Conservation (phyloP, 73 alveolate genomes). For the Tetrahymena thermophila region DNA sequence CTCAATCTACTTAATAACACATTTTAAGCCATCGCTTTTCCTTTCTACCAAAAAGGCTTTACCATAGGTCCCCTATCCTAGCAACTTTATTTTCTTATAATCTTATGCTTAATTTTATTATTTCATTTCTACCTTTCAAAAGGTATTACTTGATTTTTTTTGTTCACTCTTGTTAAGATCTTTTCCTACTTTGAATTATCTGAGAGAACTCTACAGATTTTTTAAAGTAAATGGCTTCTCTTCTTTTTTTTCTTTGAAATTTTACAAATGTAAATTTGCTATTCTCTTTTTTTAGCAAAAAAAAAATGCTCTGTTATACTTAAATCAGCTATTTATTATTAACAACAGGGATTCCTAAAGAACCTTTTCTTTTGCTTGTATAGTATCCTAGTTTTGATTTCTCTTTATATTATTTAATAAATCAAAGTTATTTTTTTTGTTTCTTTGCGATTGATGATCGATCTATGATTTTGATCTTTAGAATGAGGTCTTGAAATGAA, state of each 20-base stretch:
- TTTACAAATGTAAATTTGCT: too few relatives aligned
- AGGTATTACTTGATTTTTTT: background rate
- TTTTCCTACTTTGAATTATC: background rate
- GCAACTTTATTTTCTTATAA: constrained; percentile 68
- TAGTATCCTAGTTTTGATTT: background rate
- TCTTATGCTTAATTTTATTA: constrained; percentile 10
- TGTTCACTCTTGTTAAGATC: background rate
- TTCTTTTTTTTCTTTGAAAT: background rate
- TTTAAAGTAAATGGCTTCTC: background rate
- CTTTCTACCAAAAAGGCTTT: constrained; percentile 85
- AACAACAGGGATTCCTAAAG: background rate
- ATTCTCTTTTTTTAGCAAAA: background rate
- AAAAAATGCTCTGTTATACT: background rate
- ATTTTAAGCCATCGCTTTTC: constrained; percentile 54
- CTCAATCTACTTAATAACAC: constrained; percentile 85
- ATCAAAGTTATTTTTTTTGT: background rate
- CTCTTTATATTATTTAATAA: background rate
- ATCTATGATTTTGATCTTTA: background rate
- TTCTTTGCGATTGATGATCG: background rate
- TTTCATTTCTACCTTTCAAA: background rate
- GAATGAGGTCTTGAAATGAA: background rate
- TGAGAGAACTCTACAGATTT: background rate
- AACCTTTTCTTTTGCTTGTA: background rate
- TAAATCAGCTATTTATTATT: background rate
- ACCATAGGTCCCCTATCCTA: constrained; percentile 94